phyloP scores from a whole-genome alignment of 1,284 basidiomycete species.

The Cystobasidiaceae sp. region DNA sequence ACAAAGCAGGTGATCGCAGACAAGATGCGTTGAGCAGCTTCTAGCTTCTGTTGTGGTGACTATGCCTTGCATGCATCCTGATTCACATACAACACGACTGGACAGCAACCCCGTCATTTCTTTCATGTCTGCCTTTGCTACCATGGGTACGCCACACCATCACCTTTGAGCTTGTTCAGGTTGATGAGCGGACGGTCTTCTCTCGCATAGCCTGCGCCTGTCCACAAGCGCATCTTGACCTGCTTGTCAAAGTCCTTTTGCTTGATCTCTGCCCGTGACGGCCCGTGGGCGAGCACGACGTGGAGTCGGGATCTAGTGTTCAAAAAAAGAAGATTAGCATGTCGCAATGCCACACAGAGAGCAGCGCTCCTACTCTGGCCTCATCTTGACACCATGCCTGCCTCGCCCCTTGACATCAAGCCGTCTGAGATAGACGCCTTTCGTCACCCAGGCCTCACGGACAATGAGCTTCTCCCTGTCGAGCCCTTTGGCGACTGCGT shows the following conservation, averaged over 20 bases:
- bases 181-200: conserved; percentile 24
- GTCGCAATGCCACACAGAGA: not conserved
- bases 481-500: conserved; percentile 74
- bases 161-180: conserved; percentile 9
- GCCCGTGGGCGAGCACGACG: conserved; percentile 20
- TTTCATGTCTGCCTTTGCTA: not conserved
- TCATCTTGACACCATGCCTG: conserved; percentile 71
- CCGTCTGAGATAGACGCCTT: conserved; percentile 65
- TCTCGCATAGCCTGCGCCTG: conserved; percentile 23
- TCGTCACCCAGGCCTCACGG: conserved; percentile 90
- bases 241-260: conserved; percentile 16
- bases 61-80: no score
- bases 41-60: no score
- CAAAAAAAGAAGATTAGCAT: not conserved
- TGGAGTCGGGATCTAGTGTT: conserved; percentile 24
- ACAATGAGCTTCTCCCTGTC: conserved; percentile 71
- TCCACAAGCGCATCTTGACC: not conserved
- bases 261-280: conserved; percentile 13
- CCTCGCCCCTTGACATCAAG: conserved; percentile 84
- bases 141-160: conserved; percentile 16
- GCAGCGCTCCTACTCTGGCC: conserved; percentile 69
- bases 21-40: no score
- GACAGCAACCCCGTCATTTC: no score
- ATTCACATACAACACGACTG: no score
- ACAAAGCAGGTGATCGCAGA: no score